Conservation (phyloP, 371 early-diverging fungal species). For the Dinochytrium kinnereticum region DNA sequence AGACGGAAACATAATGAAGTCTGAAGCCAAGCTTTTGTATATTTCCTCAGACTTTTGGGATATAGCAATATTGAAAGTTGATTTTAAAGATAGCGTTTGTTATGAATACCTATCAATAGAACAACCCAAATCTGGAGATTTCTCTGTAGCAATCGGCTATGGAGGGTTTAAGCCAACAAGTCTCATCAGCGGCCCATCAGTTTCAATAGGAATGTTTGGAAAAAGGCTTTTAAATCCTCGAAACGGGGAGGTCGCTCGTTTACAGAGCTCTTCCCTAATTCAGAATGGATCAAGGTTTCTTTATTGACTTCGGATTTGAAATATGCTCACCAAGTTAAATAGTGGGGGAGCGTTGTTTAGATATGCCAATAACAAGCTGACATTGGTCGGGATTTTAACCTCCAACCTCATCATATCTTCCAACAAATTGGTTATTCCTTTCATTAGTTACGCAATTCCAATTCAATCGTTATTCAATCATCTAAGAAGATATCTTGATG, state of each 20-base stretch:
- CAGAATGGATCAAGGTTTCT: conserved; percentile 2
- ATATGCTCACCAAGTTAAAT: background rate
- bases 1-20: background rate
- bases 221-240: background rate
- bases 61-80: background rate
- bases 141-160: background rate
- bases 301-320: background rate
- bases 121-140: background rate
- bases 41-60: conserved; percentile 12
- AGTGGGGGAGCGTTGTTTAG: background rate
- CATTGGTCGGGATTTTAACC: background rate
- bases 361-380: background rate
- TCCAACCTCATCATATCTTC: background rate
- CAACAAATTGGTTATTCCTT: background rate
- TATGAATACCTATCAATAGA: background rate
- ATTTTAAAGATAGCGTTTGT: background rate
- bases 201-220: background rate
- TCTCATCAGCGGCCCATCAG: background rate
- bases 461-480: background rate
- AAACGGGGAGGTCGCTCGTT: background rate
- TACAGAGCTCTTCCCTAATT: background rate
- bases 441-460: background rate
- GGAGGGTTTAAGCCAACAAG: background rate
- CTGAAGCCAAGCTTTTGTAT: background rate
- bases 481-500: background rate